A percentile compares a stretch with the other conserved stretches of the same genome.
These are phyloP conservation scores for Hanseniaspora osmophila DNA, from an alignment of 805 yeast genomes.

Conservation along the genomic window DNA sequence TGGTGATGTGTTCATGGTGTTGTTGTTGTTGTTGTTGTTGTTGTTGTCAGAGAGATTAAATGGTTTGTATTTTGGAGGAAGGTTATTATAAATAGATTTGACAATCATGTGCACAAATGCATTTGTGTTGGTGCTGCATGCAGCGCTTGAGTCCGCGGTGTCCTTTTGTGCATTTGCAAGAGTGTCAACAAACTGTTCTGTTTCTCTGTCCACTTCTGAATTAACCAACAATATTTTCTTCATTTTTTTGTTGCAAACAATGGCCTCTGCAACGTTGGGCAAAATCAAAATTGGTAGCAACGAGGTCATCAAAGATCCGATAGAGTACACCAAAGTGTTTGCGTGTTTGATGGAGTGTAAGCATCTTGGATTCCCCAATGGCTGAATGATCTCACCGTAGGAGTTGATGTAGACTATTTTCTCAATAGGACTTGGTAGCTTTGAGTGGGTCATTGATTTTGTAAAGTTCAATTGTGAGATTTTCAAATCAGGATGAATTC, in stretches of 20 bases:
- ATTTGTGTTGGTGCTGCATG: conserved; percentile 22
- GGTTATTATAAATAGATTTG: conserved; percentile 42
- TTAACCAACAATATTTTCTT: conserved; percentile 54
- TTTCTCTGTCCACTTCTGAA: conserved; percentile 69
- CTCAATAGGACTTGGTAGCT: conserved; percentile 54
- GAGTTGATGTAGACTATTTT: conserved; percentile 72
- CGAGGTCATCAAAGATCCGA: conserved; percentile 84
- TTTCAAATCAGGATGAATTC: conserved; percentile 55
- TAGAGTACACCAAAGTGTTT: conserved; percentile 53
- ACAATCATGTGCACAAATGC: conserved; percentile 45
- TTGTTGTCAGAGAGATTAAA: not conserved
- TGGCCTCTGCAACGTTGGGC: conserved; percentile 58
- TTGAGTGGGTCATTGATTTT: conserved; percentile 21
- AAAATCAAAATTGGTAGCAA: conserved; percentile 64
- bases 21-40: no score
- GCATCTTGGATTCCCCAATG: conserved; percentile 54
- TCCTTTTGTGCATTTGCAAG: conserved; percentile 23
- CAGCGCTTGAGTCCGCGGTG: no score
- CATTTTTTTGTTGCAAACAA: conserved; percentile 20
- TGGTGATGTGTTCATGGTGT: no score
- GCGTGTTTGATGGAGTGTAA: conserved; percentile 34
- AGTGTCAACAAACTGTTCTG: conserved; percentile 28
- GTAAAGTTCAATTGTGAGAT: conserved; percentile 63
- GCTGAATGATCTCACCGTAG: conserved; percentile 75
- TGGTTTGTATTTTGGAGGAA: conserved; percentile 1